phyloP scores from a whole-genome alignment of 805 yeast genomes.

The Sugiyamaella lignohabitans region DNA sequence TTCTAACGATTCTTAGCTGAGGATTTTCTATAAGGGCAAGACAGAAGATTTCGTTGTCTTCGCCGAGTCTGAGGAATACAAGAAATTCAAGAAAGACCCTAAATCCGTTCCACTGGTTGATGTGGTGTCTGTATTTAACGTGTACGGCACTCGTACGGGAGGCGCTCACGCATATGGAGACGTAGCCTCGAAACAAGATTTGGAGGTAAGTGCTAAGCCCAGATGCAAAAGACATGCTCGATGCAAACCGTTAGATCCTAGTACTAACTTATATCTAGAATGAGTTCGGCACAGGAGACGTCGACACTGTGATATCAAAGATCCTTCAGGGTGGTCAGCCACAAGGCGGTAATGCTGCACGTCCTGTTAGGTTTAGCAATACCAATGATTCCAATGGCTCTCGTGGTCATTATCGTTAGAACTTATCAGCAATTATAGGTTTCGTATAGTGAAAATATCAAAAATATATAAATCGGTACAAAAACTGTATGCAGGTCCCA shows the following conservation, averaged over 20 bases:
- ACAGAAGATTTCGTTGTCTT: conserved; percentile 61
- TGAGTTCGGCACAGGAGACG: conserved; percentile 57
- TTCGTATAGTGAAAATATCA: neutral
- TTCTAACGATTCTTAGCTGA: conserved; percentile 25
- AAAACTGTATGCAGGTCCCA: neutral
- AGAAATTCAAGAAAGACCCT: conserved; percentile 43
- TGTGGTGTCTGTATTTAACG: conserved; percentile 56
- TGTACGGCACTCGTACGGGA: conserved; percentile 55
- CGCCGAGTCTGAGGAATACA: conserved; percentile 45
- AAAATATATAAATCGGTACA: too few species aligned
- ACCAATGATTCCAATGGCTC: conserved; percentile 44
- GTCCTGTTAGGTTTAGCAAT: conserved; percentile 22
- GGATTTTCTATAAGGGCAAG: conserved; percentile 53
- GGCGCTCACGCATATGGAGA: conserved; percentile 70
- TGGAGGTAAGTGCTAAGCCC: conserved; percentile 32
- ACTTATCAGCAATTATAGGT: neutral
- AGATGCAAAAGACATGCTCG: too few species aligned
- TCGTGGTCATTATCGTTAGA: conserved; percentile 18
- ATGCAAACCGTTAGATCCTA: too few species aligned
- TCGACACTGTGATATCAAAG: conserved; percentile 51
- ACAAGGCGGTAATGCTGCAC: conserved; percentile 30
- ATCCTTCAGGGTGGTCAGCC: conserved; percentile 57
- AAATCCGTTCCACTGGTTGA: conserved; percentile 51
- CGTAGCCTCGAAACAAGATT: conserved; percentile 60
- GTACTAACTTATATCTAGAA: too few species aligned